These are phyloP conservation scores for Cordyceps fumosorosea DNA, from an alignment of 2,329 filamentous ascomycete species.

Conservation along the genomic window DNA sequence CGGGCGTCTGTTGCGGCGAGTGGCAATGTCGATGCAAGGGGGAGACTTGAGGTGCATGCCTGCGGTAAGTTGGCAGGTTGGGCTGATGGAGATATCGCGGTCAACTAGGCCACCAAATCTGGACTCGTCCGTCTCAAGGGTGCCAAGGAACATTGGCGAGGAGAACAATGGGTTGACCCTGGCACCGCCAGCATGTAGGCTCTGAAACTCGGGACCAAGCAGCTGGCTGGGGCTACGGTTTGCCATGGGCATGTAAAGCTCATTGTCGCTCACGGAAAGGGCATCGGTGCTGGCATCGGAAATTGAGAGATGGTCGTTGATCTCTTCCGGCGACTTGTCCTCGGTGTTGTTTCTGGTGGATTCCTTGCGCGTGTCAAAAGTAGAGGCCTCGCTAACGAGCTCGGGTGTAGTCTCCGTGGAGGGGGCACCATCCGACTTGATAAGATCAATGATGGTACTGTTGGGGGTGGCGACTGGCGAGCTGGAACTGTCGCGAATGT, in stretches of 20 bases:
- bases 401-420: constrained; percentile 13
- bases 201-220: constrained; percentile 9
- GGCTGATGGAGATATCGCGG: constrained; percentile 9
- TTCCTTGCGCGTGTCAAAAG: background rate
- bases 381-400: constrained; percentile 8
- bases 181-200: constrained; percentile 12
- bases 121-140: constrained; percentile 20
- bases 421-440: constrained; percentile 2
- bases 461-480: constrained; percentile 3
- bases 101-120: background rate
- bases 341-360: constrained; percentile 12
- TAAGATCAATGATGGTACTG: background rate
- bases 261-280: constrained; percentile 11
- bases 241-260: constrained; percentile 11
- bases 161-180: constrained; percentile 27
- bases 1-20: constrained; percentile 40
- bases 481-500: constrained; percentile 13
- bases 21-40: constrained; percentile 47
- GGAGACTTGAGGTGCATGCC: constrained; percentile 39
- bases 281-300: constrained; percentile 13
- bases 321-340: constrained; percentile 13
- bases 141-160: constrained; percentile 19
- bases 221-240: constrained; percentile 13
- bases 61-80: constrained; percentile 1
- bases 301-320: constrained; percentile 17